Conservation (phyloP, 768 basidiomycete genomes). For the Hericium erinaceus region DNA sequence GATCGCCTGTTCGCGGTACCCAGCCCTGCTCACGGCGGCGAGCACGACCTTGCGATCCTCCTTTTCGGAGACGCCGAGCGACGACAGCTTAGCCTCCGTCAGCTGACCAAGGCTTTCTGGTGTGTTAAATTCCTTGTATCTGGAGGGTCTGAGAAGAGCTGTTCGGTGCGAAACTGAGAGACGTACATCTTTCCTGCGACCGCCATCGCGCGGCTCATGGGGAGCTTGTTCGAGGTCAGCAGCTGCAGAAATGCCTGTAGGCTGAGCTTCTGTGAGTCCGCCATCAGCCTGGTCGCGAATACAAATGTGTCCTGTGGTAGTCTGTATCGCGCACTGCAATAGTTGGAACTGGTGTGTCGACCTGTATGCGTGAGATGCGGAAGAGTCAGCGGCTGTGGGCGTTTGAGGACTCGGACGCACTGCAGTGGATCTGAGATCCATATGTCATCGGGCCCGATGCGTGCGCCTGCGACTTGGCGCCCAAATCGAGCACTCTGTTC, state of each 20-base stretch:
- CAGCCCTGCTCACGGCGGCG: slow-evolving; percentile 52
- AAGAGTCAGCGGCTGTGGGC: no score
- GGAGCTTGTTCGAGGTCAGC: slow-evolving; percentile 18
- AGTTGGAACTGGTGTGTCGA: no score
- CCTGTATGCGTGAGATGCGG: no score
- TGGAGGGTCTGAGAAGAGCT: slow-evolving; percentile 18
- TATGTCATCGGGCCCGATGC: no score
- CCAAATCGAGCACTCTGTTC: no score
- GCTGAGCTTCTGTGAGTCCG: slow-evolving; percentile 13
- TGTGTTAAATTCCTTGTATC: slow-evolving; percentile 66
- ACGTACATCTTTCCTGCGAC: slow-evolving; percentile 25
- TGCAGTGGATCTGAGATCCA: no score
- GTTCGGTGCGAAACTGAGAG: not conserved
- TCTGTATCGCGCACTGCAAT: no score
- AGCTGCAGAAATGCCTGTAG: slow-evolving; percentile 27
- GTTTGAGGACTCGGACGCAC: no score
- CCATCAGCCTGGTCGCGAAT: not conserved
- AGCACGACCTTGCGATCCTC: slow-evolving; percentile 55
- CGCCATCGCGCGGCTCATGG: slow-evolving; percentile 24
- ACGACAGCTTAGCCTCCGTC: slow-evolving; percentile 48
- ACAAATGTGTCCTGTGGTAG: no score
- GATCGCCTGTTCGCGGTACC: slow-evolving; percentile 31
- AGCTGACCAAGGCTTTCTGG: slow-evolving; percentile 46
- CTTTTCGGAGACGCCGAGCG: slow-evolving; percentile 52
- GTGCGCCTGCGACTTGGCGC: no score